Evolutionary conservation across 2,329 filamentous ascomycete genomes (phyloP), one percentile per base, ranked within the genome.

Genomic region (Alternaria burnsii): DNA sequence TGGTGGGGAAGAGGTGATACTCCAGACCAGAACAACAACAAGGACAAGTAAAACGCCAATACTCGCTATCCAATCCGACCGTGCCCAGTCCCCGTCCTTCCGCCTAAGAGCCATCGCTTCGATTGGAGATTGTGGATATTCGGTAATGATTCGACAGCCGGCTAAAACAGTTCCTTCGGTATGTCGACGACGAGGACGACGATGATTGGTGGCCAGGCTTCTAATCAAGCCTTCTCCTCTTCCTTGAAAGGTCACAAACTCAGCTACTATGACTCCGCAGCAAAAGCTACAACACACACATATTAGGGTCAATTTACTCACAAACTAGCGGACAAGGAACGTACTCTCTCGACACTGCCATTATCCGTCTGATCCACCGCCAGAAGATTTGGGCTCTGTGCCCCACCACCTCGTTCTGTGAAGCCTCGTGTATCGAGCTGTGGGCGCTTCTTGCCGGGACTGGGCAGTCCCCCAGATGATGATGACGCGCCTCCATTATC

Each of bases 291-390:
- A 51, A 46, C 20, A 43, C 42, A 46, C 47, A 51, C 42, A 61
- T 44, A 58, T 62, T 57, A 62, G 60, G 62, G 55, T 60, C 57
- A 56, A 43, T 59, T 56, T 38, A 66, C 62, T 65, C 55, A 68
- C 59, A 68, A 67, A 59, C 56, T 60, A 59, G 65, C 59, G 42
- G 65, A 62, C 61, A 62, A 55, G 64, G 58, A 65, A 78, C 83
- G 79, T 77, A 86, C 85, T 78, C 84, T 81, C 72, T 86, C 82
- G 67, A 87, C 78, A 73, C 83, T 87, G 48, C 57, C 48, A 81
- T 91, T 88, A 82, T 92, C 88, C 46, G 85, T 85, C 72, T 86
- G 81, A 68, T 87, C 85, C 59, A 84, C 84, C 59, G 85, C 87
- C 52, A 89, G 80, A 53, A 90, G 80, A 30, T 85, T 82, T 26